Percentiles rank a stretch among this genome's conserved stretches.
phyloP scores from a whole-genome alignment of 208 protist species.

The Wallacemonas sp. region DNA sequence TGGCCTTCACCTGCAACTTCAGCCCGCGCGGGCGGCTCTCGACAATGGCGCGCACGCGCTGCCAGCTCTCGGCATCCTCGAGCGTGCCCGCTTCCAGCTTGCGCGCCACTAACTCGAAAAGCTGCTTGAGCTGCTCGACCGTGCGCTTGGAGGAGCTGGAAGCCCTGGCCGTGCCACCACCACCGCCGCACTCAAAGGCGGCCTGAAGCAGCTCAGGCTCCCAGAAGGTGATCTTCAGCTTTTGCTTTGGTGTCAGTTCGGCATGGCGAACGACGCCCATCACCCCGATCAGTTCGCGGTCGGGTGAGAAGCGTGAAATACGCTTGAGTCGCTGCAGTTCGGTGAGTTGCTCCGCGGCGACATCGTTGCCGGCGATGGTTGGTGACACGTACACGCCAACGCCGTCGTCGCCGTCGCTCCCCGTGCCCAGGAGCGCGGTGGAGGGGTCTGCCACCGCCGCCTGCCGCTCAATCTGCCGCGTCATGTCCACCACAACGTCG shows the following conservation, averaged over 20 bases:
- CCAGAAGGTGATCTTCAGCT: slow-evolving; percentile 49
- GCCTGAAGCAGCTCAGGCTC: slow-evolving; percentile 24
- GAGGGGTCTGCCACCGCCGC: background rate
- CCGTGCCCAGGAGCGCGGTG: background rate
- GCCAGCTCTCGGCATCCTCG: slow-evolving; percentile 29
- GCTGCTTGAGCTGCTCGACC: slow-evolving; percentile 3
- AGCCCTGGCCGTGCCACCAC: background rate
- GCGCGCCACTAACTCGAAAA: background rate
- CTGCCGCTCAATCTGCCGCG: slow-evolving; percentile 3
- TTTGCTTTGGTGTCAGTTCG: slow-evolving; percentile 57
- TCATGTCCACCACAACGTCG: slow-evolving; percentile 37
- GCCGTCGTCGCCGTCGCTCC: background rate
- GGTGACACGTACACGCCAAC: slow-evolving; percentile 6
- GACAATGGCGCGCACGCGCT: slow-evolving; percentile 34
- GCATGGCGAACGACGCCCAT: slow-evolving; percentile 51
- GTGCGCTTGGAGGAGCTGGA: slow-evolving; percentile 5
- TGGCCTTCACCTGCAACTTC: slow-evolving; percentile 41
- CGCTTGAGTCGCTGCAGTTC: slow-evolving; percentile 34
- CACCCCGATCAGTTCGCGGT: slow-evolving; percentile 48
- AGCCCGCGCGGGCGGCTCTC: slow-evolving; percentile 32
- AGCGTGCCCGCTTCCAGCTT: background rate
- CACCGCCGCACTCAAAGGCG: slow-evolving; percentile 13
- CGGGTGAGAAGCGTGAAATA: slow-evolving; percentile 35
- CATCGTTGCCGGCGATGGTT: background rate
- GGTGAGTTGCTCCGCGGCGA: background rate